Percentiles rank a stretch among this genome's conserved stretches.
These are phyloP conservation scores for Cryptosporidium felis DNA, from an alignment of 169 alveolate species.

Conservation along the genomic window DNA sequence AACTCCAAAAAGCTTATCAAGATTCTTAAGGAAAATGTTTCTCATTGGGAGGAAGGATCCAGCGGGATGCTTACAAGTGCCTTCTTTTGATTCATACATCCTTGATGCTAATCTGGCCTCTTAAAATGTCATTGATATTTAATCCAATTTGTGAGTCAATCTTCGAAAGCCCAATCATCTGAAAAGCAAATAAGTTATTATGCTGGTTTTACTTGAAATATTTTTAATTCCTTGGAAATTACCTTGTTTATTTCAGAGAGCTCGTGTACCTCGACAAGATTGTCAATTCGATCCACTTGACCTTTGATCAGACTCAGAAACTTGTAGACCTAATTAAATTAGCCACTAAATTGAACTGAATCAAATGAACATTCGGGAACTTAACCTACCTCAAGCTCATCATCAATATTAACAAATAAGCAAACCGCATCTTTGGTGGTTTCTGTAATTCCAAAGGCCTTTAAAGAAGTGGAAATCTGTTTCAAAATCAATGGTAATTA, in stretches of 20 bases:
- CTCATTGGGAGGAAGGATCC: constrained; percentile 62
- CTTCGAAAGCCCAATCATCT: constrained; percentile 33
- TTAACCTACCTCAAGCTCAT: background rate
- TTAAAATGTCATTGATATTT: background rate
- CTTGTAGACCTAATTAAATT: background rate
- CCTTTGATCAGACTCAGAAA: background rate
- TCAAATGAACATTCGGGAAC: background rate
- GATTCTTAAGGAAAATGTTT: constrained; percentile 42
- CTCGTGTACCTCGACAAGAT: constrained; percentile 9
- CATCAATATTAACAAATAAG: constrained; percentile 21
- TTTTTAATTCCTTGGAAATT: background rate
- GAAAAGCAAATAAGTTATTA: background rate
- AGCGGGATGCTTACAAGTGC: constrained; percentile 61
- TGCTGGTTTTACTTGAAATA: background rate
- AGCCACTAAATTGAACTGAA: background rate
- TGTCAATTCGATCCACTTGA: background rate
- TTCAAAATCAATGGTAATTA: background rate
- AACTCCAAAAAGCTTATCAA: constrained; percentile 30
- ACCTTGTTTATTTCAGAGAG: constrained; percentile 29
- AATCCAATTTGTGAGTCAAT: background rate
- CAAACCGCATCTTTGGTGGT: constrained; percentile 10
- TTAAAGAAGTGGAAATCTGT: constrained; percentile 38
- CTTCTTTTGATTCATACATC: constrained; percentile 31
- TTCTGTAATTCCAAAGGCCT: constrained; percentile 39
- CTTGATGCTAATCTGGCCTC: constrained; percentile 13